Evolutionary conservation across 495 filamentous ascomycete species (phyloP).

Genomic region (Daldinia concentrica): DNA sequence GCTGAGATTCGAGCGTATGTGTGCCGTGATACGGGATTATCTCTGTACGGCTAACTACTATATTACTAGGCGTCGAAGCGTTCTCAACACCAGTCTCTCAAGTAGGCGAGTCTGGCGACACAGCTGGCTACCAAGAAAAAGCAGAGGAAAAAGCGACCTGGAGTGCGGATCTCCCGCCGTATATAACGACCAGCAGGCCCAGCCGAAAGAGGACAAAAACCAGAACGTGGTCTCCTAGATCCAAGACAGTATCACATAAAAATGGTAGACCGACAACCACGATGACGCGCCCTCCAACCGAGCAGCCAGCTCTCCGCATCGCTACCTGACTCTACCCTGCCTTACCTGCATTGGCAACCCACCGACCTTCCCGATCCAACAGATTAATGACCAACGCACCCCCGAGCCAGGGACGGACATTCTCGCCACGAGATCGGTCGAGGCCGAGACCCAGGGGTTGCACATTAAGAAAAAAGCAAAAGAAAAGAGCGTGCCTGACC

Average conservation of each 20-base stretch:
- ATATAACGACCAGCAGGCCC: constrained; percentile 21
- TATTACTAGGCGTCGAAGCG: neutral
- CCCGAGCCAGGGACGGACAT: constrained; percentile 7
- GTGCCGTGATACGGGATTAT: constrained; percentile 7
- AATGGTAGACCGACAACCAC: neutral
- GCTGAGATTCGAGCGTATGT: constrained; percentile 1
- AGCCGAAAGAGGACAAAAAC: neutral
- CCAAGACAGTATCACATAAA: constrained; percentile 2
- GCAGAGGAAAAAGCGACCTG: constrained; percentile 12
- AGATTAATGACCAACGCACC: neutral
- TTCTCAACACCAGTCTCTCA: constrained; percentile 7
- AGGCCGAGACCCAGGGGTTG: constrained; percentile 24
- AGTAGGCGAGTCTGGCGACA: constrained; percentile 1
- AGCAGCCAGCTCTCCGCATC: neutral
- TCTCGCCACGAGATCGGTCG: constrained; percentile 38
- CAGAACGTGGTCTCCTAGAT: constrained; percentile 6
- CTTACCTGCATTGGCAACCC: constrained; percentile 24
- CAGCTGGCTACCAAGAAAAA: neutral
- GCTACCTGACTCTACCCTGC: constrained; percentile 15
- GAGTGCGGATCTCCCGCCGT: constrained; percentile 1
- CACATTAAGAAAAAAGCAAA: neutral
- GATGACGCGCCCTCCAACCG: neutral
- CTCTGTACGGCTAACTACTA: constrained; percentile 9
- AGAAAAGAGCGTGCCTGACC: constrained; percentile 8
- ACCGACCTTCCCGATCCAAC: constrained; percentile 40